These are phyloP conservation scores for Tricholoma terreum DNA, from an alignment of 768 basidiomycete species.

Conservation along the genomic window DNA sequence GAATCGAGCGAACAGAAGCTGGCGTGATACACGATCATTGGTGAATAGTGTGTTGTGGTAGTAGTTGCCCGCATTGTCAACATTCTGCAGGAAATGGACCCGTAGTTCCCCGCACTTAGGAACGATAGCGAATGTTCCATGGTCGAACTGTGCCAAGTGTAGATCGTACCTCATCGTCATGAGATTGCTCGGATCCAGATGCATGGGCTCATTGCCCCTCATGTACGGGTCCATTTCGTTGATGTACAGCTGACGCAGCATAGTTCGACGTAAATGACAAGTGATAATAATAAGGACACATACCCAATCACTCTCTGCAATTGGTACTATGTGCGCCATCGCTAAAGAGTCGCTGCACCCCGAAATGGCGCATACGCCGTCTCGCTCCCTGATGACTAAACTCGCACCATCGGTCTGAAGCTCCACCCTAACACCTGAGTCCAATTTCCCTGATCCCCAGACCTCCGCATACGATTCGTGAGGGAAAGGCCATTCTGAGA, in stretches of 20 bases:
- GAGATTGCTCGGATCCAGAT: neutral
- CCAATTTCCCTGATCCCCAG: neutral
- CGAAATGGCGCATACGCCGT: neutral
- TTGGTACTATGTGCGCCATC: neutral
- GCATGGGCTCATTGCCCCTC: neutral
- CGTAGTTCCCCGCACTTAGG: neutral
- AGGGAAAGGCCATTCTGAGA: neutral
- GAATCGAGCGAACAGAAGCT: neutral
- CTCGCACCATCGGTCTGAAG: neutral
- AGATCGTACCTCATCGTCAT: neutral
- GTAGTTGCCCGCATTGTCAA: neutral
- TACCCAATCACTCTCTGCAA: neutral
- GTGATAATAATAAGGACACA: neutral
- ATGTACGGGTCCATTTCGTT: neutral
- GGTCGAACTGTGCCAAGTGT: neutral
- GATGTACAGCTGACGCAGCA: neutral
- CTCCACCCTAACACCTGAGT: neutral
- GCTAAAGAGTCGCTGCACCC: neutral
- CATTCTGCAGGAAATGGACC: constrained; percentile 1
- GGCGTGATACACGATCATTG: neutral
- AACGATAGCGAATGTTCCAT: neutral
- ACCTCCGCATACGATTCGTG: neutral
- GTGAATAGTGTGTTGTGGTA: constrained; percentile 1
- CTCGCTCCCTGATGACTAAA: neutral
- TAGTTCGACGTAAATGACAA: neutral